Evolutionary conservation across 2,329 filamentous ascomycete species (phyloP), one percentile per base, ranked within the genome.

Genomic region (Colletotrichum spinosum): DNA sequence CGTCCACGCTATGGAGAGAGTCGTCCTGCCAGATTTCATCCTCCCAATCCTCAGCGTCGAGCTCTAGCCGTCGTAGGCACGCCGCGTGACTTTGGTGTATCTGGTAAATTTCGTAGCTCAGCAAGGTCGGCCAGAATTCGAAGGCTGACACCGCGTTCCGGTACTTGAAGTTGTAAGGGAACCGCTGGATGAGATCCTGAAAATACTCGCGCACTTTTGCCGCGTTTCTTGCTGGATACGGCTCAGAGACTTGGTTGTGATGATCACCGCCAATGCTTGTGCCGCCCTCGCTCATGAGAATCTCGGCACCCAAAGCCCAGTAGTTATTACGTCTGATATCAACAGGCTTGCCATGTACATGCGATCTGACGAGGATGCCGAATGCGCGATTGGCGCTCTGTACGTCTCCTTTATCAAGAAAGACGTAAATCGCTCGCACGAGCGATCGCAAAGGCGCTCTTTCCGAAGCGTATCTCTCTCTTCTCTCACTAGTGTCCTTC

Each of bases 221-320:
- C 61, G 85, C 74, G 71, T 85, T 86, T 62, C 75, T 76, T 1
- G 82, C 76, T 0, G 75, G 73, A 41, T 69, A 69, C 15, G 50
- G 46, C 37, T 56, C 35, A 55, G 51, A 48, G 55, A 69, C 62
- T 34, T 60, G 62, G 15, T 25, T 57, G 15, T 55, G 56, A 8
- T 69, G 17, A 39, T n/a, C 67, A 65, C 67, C 39, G 33, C 54
- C 61, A 46, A 10, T 12, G 25, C 25, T 25, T 25, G 25, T 25
- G 46, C 35, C 80, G 7, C 82, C 83, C 35, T 83, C 79, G 13
- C 91, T 86, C 79, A 97, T 88, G 60, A 97, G 79, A 17, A 97
- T 87, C 78, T 97, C 94, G 2, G 92, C 93, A 1, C 93, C 94
- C 49, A 97, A 85, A 12, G 90, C 90, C 95, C 94, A 97, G 69